These are phyloP conservation scores for Daldinia decipiens DNA, from an alignment of 495 filamentous ascomycete genomes.

Conservation along the genomic window DNA sequence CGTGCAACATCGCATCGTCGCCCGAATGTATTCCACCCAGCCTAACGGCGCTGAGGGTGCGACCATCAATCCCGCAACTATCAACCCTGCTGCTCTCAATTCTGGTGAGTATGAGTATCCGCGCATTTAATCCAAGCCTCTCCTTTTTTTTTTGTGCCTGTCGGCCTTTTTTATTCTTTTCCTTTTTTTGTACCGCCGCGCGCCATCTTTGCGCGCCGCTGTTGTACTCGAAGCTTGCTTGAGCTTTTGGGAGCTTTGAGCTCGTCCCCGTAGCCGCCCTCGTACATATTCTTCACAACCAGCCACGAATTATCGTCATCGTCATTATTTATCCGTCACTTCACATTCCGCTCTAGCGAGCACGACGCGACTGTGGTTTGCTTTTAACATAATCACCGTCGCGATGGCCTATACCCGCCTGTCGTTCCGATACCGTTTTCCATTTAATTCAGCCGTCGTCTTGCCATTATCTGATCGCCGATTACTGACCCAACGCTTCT, in stretches of 20 bases:
- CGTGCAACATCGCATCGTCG: conserved; percentile 52
- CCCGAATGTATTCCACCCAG: conserved; percentile 65
- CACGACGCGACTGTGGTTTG: conserved; percentile 43
- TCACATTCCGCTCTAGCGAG: conserved; percentile 29
- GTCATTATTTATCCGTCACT: conserved; percentile 44
- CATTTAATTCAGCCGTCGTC: conserved; percentile 35
- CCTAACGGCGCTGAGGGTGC: conserved; percentile 66
- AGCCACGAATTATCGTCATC: conserved; percentile 43
- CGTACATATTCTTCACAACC: conserved; percentile 7
- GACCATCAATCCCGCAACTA: conserved; percentile 66
- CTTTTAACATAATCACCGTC: conserved; percentile 30
- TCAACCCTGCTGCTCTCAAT: conserved; percentile 65
- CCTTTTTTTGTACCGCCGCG: conserved; percentile 2
- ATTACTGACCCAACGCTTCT: conserved; percentile 40
- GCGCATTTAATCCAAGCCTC: conserved; percentile 35
- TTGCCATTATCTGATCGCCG: conserved; percentile 39
- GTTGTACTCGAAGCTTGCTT: conserved; percentile 7
- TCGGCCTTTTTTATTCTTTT: conserved; percentile 15
- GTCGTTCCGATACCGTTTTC: conserved; percentile 42
- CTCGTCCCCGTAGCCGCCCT: conserved; percentile 1
- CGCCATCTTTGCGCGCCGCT: conserved; percentile 20
- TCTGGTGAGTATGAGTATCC: conserved; percentile 60
- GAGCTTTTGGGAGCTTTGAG: background rate
- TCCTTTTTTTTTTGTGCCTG: conserved; percentile 9
- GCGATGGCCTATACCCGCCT: conserved; percentile 41